Evolutionary conservation across 1,139 yeast genomes (phyloP).

Genomic region (Blastobotrys capitulatus): DNA sequence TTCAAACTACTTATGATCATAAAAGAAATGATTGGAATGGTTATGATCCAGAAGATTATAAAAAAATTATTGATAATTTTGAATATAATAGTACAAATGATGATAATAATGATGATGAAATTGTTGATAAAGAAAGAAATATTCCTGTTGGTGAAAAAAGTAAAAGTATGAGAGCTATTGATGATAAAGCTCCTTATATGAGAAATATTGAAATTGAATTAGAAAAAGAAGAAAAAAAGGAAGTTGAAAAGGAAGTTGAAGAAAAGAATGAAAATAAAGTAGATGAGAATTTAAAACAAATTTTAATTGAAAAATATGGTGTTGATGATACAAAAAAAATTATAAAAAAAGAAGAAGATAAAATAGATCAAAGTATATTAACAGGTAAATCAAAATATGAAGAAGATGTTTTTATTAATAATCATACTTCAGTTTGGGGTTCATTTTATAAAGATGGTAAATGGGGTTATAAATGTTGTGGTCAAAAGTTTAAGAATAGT

Average conservation of each 20-base stretch:
- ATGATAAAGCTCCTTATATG: slow-evolving; percentile 50
- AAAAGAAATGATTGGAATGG: slow-evolving; percentile 81
- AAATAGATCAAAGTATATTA: neutral
- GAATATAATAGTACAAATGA: slow-evolving; percentile 5
- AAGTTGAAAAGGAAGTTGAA: slow-evolving; percentile 30
- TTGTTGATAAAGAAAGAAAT: slow-evolving; percentile 11
- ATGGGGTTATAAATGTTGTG: slow-evolving; percentile 50
- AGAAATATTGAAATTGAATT: slow-evolving; percentile 53
- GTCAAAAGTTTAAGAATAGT: slow-evolving; percentile 34
- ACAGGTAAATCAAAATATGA: slow-evolving; percentile 28
- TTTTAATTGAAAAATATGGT: slow-evolving; percentile 42
- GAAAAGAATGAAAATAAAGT: slow-evolving; percentile 26
- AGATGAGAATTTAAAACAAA: slow-evolving; percentile 18
- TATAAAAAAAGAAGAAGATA: neutral
- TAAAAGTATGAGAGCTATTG: slow-evolving; percentile 42
- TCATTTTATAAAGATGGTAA: slow-evolving; percentile 43
- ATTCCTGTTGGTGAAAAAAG: slow-evolving; percentile 13
- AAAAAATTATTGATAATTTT: slow-evolving; percentile 39
- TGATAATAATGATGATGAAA: slow-evolving; percentile 15
- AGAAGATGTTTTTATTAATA: slow-evolving; percentile 38
- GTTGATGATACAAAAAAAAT: slow-evolving; percentile 8
- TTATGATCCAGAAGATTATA: slow-evolving; percentile 56
- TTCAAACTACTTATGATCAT: slow-evolving; percentile 47
- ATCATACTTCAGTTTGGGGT: slow-evolving; percentile 45
- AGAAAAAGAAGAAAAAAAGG: slow-evolving; percentile 46